phyloP scores from a whole-genome alignment of 495 filamentous ascomycete genomes.

The Oleoguttula mirabilis region DNA sequence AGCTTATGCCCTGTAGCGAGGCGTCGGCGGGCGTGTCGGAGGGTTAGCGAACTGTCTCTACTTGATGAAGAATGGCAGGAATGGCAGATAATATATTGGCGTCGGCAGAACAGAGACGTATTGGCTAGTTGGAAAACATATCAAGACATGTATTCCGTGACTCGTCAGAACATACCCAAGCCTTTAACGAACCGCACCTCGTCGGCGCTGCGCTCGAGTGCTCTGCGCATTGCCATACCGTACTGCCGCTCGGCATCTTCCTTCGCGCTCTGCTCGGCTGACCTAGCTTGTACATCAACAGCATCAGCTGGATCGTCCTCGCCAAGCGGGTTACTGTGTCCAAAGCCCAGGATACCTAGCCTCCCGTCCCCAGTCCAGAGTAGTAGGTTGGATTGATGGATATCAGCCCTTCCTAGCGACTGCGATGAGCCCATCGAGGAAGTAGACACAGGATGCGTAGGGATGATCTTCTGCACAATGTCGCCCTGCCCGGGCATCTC shows the following conservation, averaged over 20 bases:
- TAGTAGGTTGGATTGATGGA: conserved; percentile 25
- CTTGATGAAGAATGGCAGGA: too few relatives aligned
- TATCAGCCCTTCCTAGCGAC: background rate
- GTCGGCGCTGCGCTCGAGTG: conserved; percentile 67
- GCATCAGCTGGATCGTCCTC: conserved; percentile 14
- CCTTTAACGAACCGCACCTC: conserved; percentile 67
- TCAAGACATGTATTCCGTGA: background rate
- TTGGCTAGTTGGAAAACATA: too few relatives aligned
- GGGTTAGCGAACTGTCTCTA: too few relatives aligned
- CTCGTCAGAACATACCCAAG: conserved; percentile 39
- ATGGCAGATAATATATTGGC: too few relatives aligned
- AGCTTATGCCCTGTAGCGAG: too few relatives aligned
- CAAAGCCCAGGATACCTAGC: conserved; percentile 30
- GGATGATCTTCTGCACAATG: conserved; percentile 33
- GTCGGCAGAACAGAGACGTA: too few relatives aligned
- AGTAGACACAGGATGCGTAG: conserved; percentile 16
- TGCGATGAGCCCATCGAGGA: background rate
- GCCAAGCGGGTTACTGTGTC: conserved; percentile 9
- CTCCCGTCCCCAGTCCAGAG: conserved; percentile 33
- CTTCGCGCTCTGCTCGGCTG: conserved; percentile 31
- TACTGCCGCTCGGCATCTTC: conserved; percentile 47
- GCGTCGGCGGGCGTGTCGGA: too few relatives aligned
- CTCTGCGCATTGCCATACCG: conserved; percentile 55
- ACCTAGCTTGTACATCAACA: conserved; percentile 7
- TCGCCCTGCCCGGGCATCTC: conserved; percentile 26